Base-by-base conservation (phyloP, 352 stramenopile genomes). In the Pythium coloratum region DNA sequence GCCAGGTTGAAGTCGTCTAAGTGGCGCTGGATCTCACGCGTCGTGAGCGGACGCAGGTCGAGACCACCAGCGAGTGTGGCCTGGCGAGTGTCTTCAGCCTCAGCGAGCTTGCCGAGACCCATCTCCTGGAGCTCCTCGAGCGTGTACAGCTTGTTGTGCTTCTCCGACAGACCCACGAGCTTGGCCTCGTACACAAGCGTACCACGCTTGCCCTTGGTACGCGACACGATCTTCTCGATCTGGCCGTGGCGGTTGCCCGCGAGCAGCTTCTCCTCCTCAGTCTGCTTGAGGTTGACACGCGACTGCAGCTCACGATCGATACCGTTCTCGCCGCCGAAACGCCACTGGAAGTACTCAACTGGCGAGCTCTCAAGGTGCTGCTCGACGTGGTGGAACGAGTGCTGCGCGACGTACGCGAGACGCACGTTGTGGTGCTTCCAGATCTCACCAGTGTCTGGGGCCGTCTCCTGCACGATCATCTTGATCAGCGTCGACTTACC, bases 401-500 rank as follows among this genome's bases (percentile, higher is more conserved):
- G 96, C 78, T 99, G 96, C 34, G 96, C 96, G 54, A 99, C 92
- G 75, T 99, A 99, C 36, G 94, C 96, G 58, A 99, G 80, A 78
- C 95, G 95, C 58, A 97, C 91, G 67, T 97, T 98, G 70, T 96
- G 69, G 81, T 96, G 82, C 72, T 81, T 95, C 89, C 76, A 97
- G 76, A 79, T 84, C 64, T 78, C 89, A 73, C 73, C 82, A 61
- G 47, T 85, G 82, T 76, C 80, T 55, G 71, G 97, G 58, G 73
- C 88, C 62, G 76, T 96, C 80, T 93, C 82, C 68, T 89, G 80
- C 44, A 89, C 78, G 34, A 91, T 66, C 76, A 98, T 90, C 89
- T 99, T 99, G 77, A 99, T 99, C 72, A 99, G 95, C 58, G 97
- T 99, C 63, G 92, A 98, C 79, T 99, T 99, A 66, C 97, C 97